A percentile compares a stretch with the other conserved stretches of the same genome.
phyloP scores from a whole-genome alignment of 305 asterid genomes.

The Solanum aculeatissimum region DNA sequence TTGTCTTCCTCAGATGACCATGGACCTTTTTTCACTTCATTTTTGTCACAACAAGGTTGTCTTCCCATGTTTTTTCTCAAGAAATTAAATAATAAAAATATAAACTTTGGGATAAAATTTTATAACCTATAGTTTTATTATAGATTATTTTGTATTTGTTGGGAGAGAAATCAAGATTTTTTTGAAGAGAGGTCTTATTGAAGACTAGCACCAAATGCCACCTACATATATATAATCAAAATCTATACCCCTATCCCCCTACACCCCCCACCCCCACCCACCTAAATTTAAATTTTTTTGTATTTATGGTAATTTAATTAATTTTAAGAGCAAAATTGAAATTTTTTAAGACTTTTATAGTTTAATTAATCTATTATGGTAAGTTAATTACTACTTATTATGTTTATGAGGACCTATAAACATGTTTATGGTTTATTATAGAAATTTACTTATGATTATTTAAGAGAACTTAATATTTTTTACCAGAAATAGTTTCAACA shows the following conservation, averaged over 20 bases:
- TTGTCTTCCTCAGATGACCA: conserved; percentile 80
- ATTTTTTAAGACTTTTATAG: neutral
- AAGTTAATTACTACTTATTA: neutral
- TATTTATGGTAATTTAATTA: neutral
- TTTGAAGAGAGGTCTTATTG: neutral
- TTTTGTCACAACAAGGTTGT: conserved; percentile 78
- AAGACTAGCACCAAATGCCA: neutral
- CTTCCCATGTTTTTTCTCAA: conserved; percentile 42
- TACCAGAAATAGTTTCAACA: neutral
- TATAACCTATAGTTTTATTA: neutral
- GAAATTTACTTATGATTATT: neutral
- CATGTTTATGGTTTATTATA: neutral
- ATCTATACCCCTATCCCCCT: neutral
- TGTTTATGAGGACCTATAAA: neutral
- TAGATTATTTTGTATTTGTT: neutral
- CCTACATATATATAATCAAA: conserved; percentile 4
- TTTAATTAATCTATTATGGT: neutral
- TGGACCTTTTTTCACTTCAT: conserved; percentile 72
- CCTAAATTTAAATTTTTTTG: neutral
- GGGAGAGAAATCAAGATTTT: neutral
- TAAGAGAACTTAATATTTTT: neutral
- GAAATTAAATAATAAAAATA: neutral
- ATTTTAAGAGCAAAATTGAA: too few species aligned
- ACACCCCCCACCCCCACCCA: neutral
- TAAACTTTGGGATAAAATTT: neutral